Evolutionary conservation across 305 asterid species (phyloP).

Genomic region (Fraxinus dipetala): DNA sequence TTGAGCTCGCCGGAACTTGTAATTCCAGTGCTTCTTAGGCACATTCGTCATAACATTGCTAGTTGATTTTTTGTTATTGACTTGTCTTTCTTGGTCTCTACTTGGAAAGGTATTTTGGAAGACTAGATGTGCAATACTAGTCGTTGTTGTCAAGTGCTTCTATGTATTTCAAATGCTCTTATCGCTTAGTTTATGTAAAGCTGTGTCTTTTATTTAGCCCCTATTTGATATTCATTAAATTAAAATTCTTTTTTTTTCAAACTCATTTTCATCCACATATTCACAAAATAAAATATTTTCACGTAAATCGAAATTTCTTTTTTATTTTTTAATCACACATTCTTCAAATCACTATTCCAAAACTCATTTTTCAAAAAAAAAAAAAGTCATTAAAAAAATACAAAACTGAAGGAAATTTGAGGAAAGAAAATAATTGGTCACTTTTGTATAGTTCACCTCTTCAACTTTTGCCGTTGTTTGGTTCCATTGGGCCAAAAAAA

Average conservation of each 20-base stretch:
- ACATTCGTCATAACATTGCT: slow-evolving; percentile 30
- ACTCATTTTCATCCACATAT: too few relatives aligned
- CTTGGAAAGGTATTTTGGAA: not conserved
- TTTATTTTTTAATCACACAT: too few relatives aligned
- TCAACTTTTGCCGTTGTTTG: too few relatives aligned
- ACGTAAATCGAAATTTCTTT: too few relatives aligned
- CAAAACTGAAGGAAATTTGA: not conserved
- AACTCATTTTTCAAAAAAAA: too few relatives aligned
- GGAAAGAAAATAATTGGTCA: not conserved
- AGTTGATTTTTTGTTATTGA: not conserved
- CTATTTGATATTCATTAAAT: too few relatives aligned
- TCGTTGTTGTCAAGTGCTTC: not conserved
- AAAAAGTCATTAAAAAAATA: too few relatives aligned
- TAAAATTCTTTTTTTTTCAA: too few relatives aligned
- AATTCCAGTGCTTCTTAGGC: slow-evolving; percentile 42
- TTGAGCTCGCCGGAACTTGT: slow-evolving; percentile 44
- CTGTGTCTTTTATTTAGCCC: not conserved
- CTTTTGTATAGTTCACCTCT: too few relatives aligned
- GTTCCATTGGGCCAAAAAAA: too few relatives aligned
- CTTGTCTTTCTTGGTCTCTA: not conserved
- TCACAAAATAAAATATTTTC: too few relatives aligned
- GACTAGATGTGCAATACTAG: not conserved
- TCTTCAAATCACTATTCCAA: too few relatives aligned
- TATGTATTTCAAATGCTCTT: not conserved
- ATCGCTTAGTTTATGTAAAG: not conserved